Conservation (phyloP, 768 basidiomycete species). For the Coprinellus aureogranulatus region DNA sequence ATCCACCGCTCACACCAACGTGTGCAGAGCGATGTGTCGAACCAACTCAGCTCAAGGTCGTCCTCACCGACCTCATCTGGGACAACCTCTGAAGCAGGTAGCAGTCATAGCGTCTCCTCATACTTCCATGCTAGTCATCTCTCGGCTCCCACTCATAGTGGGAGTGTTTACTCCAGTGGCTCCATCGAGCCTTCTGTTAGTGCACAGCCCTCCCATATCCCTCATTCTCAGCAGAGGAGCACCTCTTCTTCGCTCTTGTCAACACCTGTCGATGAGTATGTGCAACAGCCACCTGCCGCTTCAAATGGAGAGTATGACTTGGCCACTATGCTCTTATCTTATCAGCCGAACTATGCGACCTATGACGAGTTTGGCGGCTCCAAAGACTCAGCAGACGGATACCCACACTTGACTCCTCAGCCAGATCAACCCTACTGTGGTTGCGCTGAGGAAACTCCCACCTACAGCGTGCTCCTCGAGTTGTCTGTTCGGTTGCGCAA, state of each 20-base stretch:
- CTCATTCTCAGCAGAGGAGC: constrained; percentile 28
- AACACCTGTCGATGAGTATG: constrained; percentile 47
- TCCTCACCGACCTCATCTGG: not conserved
- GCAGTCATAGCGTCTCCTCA: not conserved
- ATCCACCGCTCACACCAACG: constrained; percentile 17
- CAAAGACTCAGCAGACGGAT: constrained; percentile 18
- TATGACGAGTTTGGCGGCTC: constrained; percentile 19
- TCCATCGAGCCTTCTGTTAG: not conserved
- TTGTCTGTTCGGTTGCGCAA: constrained; percentile 62
- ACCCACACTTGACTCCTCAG: constrained; percentile 24
- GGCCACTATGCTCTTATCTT: constrained; percentile 39
- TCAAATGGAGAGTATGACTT: constrained; percentile 39
- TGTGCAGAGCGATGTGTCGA: constrained; percentile 21
- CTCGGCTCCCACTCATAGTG: not conserved
- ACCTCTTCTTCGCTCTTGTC: constrained; percentile 38
- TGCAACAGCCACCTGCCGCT: constrained; percentile 27
- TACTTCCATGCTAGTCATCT: not conserved
- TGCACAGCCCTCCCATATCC: not conserved
- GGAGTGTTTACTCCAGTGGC: not conserved
- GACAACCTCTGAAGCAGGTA: not conserved
- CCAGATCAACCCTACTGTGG: constrained; percentile 43
- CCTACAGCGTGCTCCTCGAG: constrained; percentile 60
- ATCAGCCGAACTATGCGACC: constrained; percentile 24
- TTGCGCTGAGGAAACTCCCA: constrained; percentile 53
- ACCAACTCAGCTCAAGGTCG: constrained; percentile 20